Evolutionary conservation across 2,329 filamentous ascomycete species (phyloP), one percentile per base, ranked within the genome.

Genomic region (Ophiognomonia clavigignenti-juglandacearum): DNA sequence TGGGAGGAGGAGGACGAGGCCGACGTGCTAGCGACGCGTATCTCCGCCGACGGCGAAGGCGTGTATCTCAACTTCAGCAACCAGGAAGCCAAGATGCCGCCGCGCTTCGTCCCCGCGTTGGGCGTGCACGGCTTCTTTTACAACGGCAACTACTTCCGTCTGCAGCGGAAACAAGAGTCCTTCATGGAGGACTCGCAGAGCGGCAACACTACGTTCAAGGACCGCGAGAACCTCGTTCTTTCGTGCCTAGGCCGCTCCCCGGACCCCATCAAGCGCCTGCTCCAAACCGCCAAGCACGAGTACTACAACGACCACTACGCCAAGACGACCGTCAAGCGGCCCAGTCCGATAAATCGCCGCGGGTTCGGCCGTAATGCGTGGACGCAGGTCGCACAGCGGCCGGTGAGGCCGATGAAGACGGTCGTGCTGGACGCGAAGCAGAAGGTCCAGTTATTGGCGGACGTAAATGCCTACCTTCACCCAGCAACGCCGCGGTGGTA

Each of bases 401-500:
- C 86, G 0, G 80, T 83, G 6, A 70, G 86, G 14, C 83, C 84
- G 1, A 85, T 92, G 71, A 73, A 75, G 41, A 92, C 87, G 0
- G 86, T 95, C 1, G 82, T 90, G 2, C 72, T 93, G 4, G 85
- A 88, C 53, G 68, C 74, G 8, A 63, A 72, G 38, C 77, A 87
- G 58, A 92, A 91, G 64, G 68, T 74, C 2, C 71, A 74, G 26
- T 72, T 92, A 4, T 65, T 91, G 9, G 69, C 70, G 22, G 88
- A 93, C 56, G 83, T 92, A 57, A 86, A 87, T 54, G 86, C 90
- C 56, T 92, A 88, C 53, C 71, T 93, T 0, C 80, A 88, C 45
- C 85, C 86, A 0, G 69, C 73, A 1, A 87, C 82, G 0, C 78
- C 81, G 1, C 72, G 74, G 9, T 92, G 86, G 85, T 92, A 92